Evolutionary conservation across 768 basidiomycete species (phyloP).

Genomic region (Botryobasidium botryosum): DNA sequence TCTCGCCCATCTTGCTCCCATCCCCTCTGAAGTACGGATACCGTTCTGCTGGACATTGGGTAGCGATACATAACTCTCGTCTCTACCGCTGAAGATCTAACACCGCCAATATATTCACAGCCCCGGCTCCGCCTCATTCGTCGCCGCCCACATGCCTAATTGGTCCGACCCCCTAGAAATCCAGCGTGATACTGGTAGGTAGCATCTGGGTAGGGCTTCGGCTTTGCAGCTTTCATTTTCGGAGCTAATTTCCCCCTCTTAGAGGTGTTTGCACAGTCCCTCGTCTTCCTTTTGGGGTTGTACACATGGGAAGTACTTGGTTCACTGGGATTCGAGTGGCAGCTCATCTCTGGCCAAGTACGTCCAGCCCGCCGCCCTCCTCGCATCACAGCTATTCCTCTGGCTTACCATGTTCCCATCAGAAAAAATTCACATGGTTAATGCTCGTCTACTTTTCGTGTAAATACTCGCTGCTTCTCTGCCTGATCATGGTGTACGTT

Average conservation of each 20-base stretch:
- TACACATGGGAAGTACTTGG: constrained; percentile 7
- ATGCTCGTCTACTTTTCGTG: constrained; percentile 9
- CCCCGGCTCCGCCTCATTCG: too few species aligned
- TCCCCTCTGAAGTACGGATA: too few species aligned
- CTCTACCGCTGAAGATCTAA: too few species aligned
- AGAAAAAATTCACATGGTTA: too few species aligned
- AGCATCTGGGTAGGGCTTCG: neutral
- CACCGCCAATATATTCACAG: too few species aligned
- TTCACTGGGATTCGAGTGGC: constrained; percentile 5
- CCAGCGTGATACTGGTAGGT: constrained; percentile 4
- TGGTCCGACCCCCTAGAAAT: constrained; percentile 7
- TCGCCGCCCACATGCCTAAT: constrained; percentile 3
- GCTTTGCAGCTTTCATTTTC: neutral
- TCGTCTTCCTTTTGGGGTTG: constrained; percentile 7
- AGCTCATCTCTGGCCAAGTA: constrained; percentile 6
- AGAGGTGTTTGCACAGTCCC: constrained; percentile 7
- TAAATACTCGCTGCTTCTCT: constrained; percentile 9
- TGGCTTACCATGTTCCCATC: too few species aligned
- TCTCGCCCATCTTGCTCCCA: too few species aligned
- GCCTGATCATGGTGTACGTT: constrained; percentile 9
- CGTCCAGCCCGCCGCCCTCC: neutral
- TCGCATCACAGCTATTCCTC: neutral
- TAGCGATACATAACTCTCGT: too few species aligned
- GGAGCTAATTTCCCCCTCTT: neutral
- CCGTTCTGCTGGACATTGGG: too few species aligned